Base-by-base conservation (phyloP, 2,329 filamentous ascomycete genomes). In the Amesomyces nigricolor region DNA sequence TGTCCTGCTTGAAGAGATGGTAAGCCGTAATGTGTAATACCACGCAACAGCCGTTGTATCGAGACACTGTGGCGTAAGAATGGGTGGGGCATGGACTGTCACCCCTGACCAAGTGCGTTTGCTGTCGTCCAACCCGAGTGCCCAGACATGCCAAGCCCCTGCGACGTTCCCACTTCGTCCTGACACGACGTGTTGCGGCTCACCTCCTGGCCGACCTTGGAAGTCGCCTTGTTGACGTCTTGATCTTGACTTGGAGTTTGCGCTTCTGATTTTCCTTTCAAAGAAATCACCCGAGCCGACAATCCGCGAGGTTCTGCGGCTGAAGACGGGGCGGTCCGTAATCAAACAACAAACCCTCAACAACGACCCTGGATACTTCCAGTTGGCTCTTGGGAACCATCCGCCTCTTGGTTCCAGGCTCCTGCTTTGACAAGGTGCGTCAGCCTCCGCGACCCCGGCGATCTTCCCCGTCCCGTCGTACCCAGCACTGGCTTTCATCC, bases 61-160 rank as follows among this genome's bases (percentile, higher is more conserved):
- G 39, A 38, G 51, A 38, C 47, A 56, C 50, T 58, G 53, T 52
- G 53, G 53, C 42, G 53, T 53, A 50, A 26, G 22, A 39, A 30
- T 35, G 11, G 19, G 57, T 46, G 53, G 53, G 53, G 46, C 50
- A 5, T 26, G 6, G 26, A 19, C 42, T 26, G 6, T 26, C 22
- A 26, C 22, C 22, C 43, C 37, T 51, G 14, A 51, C 47, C 44
- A 38, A n/a, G 38, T 17, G 47, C 54, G 51, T 51, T 48, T 60
- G 57, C 26, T 53, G 45, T 54, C 51, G 40, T 47, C 57, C 45
- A 58, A 56, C 38, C 47, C 46, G 37, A 19, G 38, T 35, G 14
- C 22, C 47, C 53, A 54, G 48, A 47, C 38, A 51, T 40, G 58
- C 58, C 59, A 58, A 61, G 59, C 58, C 52, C 26, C 57, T n/a